Base-by-base conservation (phyloP, 768 basidiomycete genomes). In the Stropharia rugosoannulata region DNA sequence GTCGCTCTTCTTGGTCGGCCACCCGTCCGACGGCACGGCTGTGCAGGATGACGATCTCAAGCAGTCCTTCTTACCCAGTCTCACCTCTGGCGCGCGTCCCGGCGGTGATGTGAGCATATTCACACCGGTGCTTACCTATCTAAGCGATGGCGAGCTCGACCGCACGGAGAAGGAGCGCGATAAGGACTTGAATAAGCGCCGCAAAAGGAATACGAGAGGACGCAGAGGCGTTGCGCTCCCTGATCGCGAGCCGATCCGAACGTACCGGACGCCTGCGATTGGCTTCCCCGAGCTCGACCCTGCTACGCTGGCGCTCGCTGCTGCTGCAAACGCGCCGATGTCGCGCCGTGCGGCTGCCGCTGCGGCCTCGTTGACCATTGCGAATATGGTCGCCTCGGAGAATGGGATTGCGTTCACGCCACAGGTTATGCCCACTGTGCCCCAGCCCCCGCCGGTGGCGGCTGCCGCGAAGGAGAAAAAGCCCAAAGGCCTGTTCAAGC, bases 11-110 rank as follows among this genome's bases (percentile, higher is more conserved):
- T 81, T 96, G 36, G 85, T 95, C 52, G 92, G 94, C 1, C 92
- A 96, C 67, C 85, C 90, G 3, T 83, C 87, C 5, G 90, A 94
- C 62, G 91, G 93, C 2, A 80, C 85, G 0, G 68, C 78, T 7
- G 80, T 96, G 7, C 84, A 84, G 63, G 95, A 98, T 64, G 95
- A 97, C 53, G 97, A 99, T 53, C 84, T 99, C 27, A 86, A 91
- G 41, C 82, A 86, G 69, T 86, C 94, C 7, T 92, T 98, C 78
- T 76, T 98, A 4, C 94, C 96, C 0, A 81, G 85, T n/a, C 76
- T 96, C 16, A 75, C 79, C 2, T 80, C 84, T 3, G 88, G 83
- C 22, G 79, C 89, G 0, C 85, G 94, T 41, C 75, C 92, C 2
- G 79, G 85, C 64, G 88, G 93, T 62, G 87, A 93, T 63, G 87